Evolutionary conservation across 2,329 filamentous ascomycete species (phyloP), one percentile per base, ranked within the genome.

Genomic region (Venturia asperata): DNA sequence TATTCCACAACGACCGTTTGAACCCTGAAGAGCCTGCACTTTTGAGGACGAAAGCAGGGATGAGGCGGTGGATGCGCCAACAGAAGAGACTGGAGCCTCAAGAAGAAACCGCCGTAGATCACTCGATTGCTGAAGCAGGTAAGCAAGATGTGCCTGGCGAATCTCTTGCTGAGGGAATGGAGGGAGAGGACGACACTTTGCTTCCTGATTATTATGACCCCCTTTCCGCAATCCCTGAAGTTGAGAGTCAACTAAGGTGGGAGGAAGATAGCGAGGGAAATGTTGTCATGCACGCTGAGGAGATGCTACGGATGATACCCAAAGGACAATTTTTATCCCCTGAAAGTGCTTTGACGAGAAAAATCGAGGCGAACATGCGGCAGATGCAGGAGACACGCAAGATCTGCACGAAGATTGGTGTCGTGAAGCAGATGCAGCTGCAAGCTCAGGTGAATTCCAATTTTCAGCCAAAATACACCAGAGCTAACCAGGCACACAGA

Each of bases 371-470:
- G 65, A 99, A 99, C 71, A 91, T 97, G 77, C 86, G 86, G 67
- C 92, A 97, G 73, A 92, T 99, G 83, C 94, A 99, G 75, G 93
- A 97, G 72, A 99, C 94, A 0, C 85, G 94, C 70, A 97, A 97
- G 74, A 84, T 99, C 39, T 96, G 92, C 71, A 92, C 92, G 13
- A 99, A 97, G 78, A 96, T 99, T 74, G 88, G 91, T 61, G 91
- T 99, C 67, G 94, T 99, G 74, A 99, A 97, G 79, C 94, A 99
- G 78, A 99, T 99, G 94, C 94, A 99, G 77, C 86, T 97, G 64
- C 94, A 99, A 75, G 91, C 92, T 63, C 94, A 97, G 84, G 52
- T 56, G 52, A 56, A n/a, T 34, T 9, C 4, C 9, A 15, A 37
- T 90, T 66, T 58, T 39, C 10, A 66, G 41, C 41, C 56, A n/a